A percentile compares a stretch with the other conserved stretches of the same genome.
Evolutionary conservation across 2,329 filamentous ascomycete genomes (phyloP).

Genomic region (Sporothrix pseudoabietina): DNA sequence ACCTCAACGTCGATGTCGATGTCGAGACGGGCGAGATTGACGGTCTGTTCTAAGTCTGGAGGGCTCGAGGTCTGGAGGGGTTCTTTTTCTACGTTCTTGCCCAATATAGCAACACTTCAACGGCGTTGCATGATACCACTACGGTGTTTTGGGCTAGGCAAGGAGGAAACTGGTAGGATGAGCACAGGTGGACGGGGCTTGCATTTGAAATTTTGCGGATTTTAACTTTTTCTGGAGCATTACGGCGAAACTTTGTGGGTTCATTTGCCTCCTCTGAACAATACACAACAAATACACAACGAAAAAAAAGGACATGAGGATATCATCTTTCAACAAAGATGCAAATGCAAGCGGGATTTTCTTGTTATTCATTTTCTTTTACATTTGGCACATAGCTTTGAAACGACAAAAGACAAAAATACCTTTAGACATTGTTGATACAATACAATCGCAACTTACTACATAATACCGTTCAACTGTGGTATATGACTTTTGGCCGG

Average conservation of each 20-base stretch:
- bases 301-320: background rate
- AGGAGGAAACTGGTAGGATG: background rate
- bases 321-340: slow-evolving; percentile 36
- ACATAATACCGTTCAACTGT: background rate
- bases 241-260: slow-evolving; percentile 27
- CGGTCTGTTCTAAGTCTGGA: slow-evolving; percentile 72
- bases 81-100: background rate
- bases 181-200: background rate
- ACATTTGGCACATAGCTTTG: background rate
- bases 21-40: slow-evolving; percentile 82
- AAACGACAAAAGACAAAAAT: slow-evolving; percentile 14
- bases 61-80: background rate
- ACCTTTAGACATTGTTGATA: slow-evolving; percentile 6
- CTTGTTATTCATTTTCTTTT: background rate
- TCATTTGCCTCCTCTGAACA: background rate
- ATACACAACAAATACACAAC: background rate
- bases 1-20: slow-evolving; percentile 88
- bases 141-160: background rate
- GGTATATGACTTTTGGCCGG: background rate
- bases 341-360: slow-evolving; percentile 22
- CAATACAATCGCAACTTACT: background rate
- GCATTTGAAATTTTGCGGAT: slow-evolving; percentile 12
- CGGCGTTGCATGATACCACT: slow-evolving; percentile 28
- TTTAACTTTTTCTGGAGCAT: slow-evolving; percentile 23
- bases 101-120: slow-evolving; percentile 33